Evolutionary conservation across 1,284 basidiomycete species (phyloP).

Genomic region (Xerocomus minutiporus): DNA sequence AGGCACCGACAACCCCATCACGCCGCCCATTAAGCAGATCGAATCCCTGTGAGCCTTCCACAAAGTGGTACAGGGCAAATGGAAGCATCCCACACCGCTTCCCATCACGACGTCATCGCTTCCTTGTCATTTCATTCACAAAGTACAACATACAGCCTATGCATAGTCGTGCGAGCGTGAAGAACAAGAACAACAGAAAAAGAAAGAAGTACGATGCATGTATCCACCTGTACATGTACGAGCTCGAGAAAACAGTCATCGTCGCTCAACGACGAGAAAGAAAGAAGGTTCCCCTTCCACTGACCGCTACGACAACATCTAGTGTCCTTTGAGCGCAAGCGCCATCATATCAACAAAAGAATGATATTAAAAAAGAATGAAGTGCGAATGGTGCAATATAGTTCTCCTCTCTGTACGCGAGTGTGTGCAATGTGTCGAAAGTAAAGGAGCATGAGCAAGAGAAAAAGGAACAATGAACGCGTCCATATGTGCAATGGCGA

Average conservation of each 20-base stretch:
- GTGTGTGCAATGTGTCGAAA: neutral
- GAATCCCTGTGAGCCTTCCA: neutral
- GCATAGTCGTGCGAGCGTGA: neutral
- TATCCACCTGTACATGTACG: neutral
- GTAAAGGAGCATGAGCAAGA: neutral
- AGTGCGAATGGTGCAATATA: slow-evolving; percentile 15
- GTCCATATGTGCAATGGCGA: slow-evolving; percentile 15
- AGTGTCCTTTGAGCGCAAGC: slow-evolving; percentile 6
- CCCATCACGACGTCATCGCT: neutral
- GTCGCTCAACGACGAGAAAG: slow-evolving; percentile 3
- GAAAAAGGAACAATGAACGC: neutral
- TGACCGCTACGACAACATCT: neutral
- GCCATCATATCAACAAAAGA: slow-evolving; percentile 21
- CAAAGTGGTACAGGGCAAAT: neutral
- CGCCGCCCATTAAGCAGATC: neutral
- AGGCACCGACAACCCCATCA: neutral
- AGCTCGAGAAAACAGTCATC: neutral
- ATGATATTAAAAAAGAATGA: slow-evolving; percentile 30
- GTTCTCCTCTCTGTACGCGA: neutral
- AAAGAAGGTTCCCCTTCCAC: neutral
- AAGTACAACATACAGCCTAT: neutral
- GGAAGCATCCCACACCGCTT: neutral
- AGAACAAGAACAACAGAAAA: neutral
- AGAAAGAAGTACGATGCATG: neutral
- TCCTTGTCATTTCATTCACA: neutral